phyloP scores from a whole-genome alignment of 2,329 filamentous ascomycete genomes.

The Eutypa lata region DNA sequence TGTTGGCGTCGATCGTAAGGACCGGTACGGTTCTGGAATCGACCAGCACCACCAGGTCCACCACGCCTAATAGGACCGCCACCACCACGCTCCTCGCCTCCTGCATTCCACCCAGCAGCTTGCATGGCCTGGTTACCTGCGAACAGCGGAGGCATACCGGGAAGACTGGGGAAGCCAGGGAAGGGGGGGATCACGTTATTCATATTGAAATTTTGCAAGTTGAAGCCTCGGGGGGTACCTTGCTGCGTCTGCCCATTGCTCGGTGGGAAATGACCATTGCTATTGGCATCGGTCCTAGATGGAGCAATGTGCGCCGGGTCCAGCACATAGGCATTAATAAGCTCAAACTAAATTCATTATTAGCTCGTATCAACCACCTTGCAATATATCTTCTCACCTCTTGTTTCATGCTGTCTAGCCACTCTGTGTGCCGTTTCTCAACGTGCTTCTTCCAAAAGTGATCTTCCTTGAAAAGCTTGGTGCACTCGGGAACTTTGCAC shows the following conservation, averaged over 20 bases:
- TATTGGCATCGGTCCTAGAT: constrained; percentile 88
- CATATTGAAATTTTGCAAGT: constrained; percentile 68
- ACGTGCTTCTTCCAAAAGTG: constrained; percentile 98
- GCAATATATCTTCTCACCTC: constrained; percentile 61
- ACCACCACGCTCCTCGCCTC: constrained; percentile 51
- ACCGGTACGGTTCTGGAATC: constrained; percentile 62
- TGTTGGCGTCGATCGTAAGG: constrained; percentile 70
- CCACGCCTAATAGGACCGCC: constrained; percentile 68
- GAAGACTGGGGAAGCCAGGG: constrained; percentile 55
- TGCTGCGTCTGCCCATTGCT: constrained; percentile 70
- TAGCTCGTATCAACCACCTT: constrained; percentile 22
- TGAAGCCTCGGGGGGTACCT: constrained; percentile 90
- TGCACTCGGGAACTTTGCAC: constrained; percentile 93
- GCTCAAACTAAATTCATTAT: constrained; percentile 61
- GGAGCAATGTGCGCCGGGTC: constrained; percentile 94
- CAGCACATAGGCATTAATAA: constrained; percentile 91
- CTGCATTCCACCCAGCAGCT: constrained; percentile 46
- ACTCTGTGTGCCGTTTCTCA: constrained; percentile 91
- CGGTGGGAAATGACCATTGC: constrained; percentile 90
- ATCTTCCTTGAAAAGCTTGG: constrained; percentile 95
- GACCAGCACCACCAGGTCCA: constrained; percentile 50
- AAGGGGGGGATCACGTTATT: constrained; percentile 56
- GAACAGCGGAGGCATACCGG: constrained; percentile 53
- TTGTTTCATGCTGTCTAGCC: constrained; percentile 73
- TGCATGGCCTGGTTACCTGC: constrained; percentile 41